Evolutionary conservation across 306 rosid species (phyloP).

Genomic region (Begonia fuchsioides): DNA sequence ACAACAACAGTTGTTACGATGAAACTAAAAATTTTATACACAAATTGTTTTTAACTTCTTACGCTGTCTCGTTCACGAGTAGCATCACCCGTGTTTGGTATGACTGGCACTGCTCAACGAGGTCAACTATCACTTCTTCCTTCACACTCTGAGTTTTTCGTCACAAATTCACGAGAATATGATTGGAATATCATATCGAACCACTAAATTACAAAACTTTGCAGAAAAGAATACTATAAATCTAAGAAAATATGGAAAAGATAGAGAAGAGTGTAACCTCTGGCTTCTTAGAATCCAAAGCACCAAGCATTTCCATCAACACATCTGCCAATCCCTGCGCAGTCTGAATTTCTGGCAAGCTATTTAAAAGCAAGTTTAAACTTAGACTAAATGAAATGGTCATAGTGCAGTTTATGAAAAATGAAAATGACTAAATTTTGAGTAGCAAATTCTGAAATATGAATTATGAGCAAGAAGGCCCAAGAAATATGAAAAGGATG

Average conservation of each 20-base stretch:
- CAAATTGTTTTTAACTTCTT: constrained; percentile 12
- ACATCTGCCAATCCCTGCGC: constrained; percentile 77
- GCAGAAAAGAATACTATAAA: too few species aligned
- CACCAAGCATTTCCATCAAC: constrained; percentile 79
- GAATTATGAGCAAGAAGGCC: background rate
- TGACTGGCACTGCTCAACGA: constrained; percentile 89
- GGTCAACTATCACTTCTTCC: constrained; percentile 84
- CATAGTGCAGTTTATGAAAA: too few species aligned
- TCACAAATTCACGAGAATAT: too few species aligned
- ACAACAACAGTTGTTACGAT: constrained; percentile 4
- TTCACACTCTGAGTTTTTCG: constrained; percentile 48
- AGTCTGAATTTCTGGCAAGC: constrained; percentile 63
- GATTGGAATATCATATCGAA: too few species aligned
- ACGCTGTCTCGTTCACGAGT: constrained; percentile 72
- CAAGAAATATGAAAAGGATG: background rate
- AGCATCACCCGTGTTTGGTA: constrained; percentile 82
- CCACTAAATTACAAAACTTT: too few species aligned
- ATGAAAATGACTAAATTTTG: too few species aligned
- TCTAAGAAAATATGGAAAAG: background rate
- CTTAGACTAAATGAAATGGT: too few species aligned
- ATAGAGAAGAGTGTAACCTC: constrained; percentile 23
- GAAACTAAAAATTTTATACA: background rate
- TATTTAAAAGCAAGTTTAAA: constrained; percentile 20
- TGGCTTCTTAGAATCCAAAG: constrained; percentile 61
- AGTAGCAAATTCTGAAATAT: too few species aligned